Percentiles rank a stretch among this genome's conserved stretches.
phyloP scores from a whole-genome alignment of 1,284 basidiomycete genomes.

The Farysia itapuensis region DNA sequence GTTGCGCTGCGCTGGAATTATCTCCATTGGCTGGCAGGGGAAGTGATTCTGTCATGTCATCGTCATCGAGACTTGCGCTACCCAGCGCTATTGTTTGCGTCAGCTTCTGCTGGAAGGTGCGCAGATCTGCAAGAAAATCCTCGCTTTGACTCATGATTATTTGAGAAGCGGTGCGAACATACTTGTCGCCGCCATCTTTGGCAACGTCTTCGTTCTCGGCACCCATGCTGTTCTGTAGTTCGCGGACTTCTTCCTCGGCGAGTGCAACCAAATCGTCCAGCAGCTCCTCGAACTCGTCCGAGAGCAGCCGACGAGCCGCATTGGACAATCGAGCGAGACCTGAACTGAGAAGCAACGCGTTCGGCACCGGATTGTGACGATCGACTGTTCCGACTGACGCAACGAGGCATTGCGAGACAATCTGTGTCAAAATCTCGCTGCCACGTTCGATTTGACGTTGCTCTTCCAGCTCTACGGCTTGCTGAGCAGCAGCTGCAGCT shows the following conservation, averaged over 20 bases:
- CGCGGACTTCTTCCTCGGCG: conserved; percentile 17
- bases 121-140: conserved; percentile 15
- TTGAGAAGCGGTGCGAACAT: conserved; percentile 4
- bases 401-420: conserved; percentile 32
- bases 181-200: neutral
- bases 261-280: conserved; percentile 31
- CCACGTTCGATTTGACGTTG: conserved; percentile 20
- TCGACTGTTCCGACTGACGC: conserved; percentile 17
- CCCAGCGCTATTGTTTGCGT: conserved; percentile 21
- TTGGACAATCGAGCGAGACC: conserved; percentile 22
- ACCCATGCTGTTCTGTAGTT: conserved; percentile 8
- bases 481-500: conserved; percentile 5
- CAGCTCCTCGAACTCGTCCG: conserved; percentile 27
- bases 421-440: conserved; percentile 28
- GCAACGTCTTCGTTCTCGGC: conserved; percentile 2
- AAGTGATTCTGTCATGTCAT: neutral
- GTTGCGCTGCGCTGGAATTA: conserved; percentile 4
- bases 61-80: conserved; percentile 10
- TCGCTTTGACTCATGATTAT: conserved; percentile 13
- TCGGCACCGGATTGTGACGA: conserved; percentile 2
- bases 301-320: conserved; percentile 20
- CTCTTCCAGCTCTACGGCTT: conserved; percentile 27
- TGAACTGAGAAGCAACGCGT: conserved; percentile 12
- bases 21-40: conserved; percentile 1
- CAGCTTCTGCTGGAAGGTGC: conserved; percentile 29